Evolutionary conservation across 345 rosid genomes (phyloP).

Genomic region (Corymbia maculata): DNA sequence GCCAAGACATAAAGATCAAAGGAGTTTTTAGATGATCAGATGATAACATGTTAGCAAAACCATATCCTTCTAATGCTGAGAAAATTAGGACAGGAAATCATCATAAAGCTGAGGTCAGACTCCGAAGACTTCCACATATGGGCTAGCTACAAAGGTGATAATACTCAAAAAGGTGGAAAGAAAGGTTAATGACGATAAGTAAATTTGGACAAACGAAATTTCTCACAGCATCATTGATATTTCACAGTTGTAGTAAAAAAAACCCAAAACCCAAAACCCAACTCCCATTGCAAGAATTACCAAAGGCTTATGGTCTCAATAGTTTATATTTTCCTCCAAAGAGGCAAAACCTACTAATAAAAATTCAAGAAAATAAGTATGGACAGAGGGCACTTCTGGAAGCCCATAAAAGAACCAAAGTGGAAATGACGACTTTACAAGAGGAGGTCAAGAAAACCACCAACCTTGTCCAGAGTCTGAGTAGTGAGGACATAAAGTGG

Average conservation of each 20-base stretch:
- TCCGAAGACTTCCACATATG: neutral
- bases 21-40: neutral
- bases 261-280: neutral
- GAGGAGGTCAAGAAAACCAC: neutral
- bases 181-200: neutral
- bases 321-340: neutral
- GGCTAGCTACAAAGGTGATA: neutral
- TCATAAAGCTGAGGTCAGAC: neutral
- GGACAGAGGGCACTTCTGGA: neutral
- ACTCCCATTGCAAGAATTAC: neutral
- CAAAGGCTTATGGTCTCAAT: neutral
- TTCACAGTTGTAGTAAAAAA: neutral
- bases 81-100: neutral
- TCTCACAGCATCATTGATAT: neutral
- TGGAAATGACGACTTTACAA: neutral
- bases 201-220: neutral
- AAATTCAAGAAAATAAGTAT: neutral
- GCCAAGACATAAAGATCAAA: neutral
- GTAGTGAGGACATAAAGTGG: slow-evolving; percentile 97
- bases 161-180: neutral
- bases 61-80: neutral
- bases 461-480: slow-evolving; percentile 96
- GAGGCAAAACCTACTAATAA: neutral
- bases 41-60: neutral
- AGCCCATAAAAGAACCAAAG: neutral